Percentiles rank a stretch among this genome's conserved stretches.
Evolutionary conservation across 2,329 filamentous ascomycete genomes (phyloP).

Genomic region (Ophiostoma quercus): DNA sequence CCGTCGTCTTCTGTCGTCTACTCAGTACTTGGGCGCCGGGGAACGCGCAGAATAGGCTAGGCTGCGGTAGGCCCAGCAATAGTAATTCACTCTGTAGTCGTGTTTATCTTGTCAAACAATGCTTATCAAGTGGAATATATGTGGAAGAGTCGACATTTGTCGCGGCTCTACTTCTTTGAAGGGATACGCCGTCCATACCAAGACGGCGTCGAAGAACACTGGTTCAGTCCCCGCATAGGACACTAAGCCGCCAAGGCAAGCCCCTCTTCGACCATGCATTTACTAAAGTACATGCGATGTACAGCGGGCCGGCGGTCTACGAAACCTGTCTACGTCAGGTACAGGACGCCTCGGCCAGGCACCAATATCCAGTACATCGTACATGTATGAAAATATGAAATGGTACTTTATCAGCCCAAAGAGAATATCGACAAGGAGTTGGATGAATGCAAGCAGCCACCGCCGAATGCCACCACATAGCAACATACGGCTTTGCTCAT

Average conservation of each 20-base stretch:
- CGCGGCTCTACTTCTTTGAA: background rate
- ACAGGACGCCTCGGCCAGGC: background rate
- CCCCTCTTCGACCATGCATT: background rate
- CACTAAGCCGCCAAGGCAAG: background rate
- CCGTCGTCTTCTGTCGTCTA: background rate
- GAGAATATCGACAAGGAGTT: no score
- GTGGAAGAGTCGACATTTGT: background rate
- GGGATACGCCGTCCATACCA: background rate
- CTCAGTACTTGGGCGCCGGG: background rate
- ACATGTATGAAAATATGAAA: background rate
- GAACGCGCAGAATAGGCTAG: background rate
- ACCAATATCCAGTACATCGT: background rate
- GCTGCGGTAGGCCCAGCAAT: background rate
- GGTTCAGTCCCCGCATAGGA: background rate
- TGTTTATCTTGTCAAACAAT: background rate
- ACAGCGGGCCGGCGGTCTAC: background rate
- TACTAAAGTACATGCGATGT: background rate
- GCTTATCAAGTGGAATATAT: background rate
- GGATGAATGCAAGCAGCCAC: background rate
- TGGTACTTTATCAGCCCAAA: no score
- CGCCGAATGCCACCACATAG: background rate
- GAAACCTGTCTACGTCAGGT: background rate
- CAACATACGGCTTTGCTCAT: background rate
- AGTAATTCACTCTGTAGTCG: background rate
- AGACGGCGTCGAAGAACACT: background rate